Evolutionary conservation across 805 yeast genomes (phyloP).

Genomic region (Suhomyces sp.): DNA sequence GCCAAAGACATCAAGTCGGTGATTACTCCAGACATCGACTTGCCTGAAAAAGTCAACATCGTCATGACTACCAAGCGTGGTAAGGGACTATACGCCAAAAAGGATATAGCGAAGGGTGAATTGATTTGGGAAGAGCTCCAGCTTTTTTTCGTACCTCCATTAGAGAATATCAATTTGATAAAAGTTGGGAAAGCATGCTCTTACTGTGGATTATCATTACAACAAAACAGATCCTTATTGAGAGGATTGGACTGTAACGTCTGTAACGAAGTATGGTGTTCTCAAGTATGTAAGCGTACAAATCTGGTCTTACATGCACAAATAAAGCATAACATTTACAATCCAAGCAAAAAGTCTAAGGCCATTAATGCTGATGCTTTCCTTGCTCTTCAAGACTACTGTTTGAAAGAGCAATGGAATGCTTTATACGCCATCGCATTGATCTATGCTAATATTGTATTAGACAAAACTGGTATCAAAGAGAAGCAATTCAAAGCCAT

Average conservation of each 20-base stretch:
- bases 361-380: slow-evolving; percentile 49
- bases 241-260: slow-evolving; percentile 63
- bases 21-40: slow-evolving; percentile 43
- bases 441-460: slow-evolving; percentile 46
- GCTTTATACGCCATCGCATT: slow-evolving; percentile 66
- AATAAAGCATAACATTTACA: slow-evolving; percentile 53
- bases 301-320: slow-evolving; percentile 48
- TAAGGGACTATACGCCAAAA: slow-evolving; percentile 58
- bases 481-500: slow-evolving; percentile 54
- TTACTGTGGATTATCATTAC: slow-evolving; percentile 61
- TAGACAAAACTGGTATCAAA: slow-evolving; percentile 43
- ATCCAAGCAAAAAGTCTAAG: slow-evolving; percentile 33
- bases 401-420: slow-evolving; percentile 64
- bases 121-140: slow-evolving; percentile 59
- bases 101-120: slow-evolving; percentile 47
- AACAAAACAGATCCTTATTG: slow-evolving; percentile 27
- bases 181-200: slow-evolving; percentile 67
- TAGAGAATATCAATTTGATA: slow-evolving; percentile 62
- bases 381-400: slow-evolving; percentile 56
- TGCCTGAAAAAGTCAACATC: slow-evolving; percentile 46
- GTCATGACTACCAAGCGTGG: slow-evolving; percentile 55
- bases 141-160: slow-evolving; percentile 65
- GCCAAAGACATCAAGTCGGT: slow-evolving; percentile 53
- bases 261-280: slow-evolving; percentile 73
- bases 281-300: slow-evolving; percentile 53